phyloP scores from a whole-genome alignment of 1,284 basidiomycete genomes.

The Neolentinus lepideus region DNA sequence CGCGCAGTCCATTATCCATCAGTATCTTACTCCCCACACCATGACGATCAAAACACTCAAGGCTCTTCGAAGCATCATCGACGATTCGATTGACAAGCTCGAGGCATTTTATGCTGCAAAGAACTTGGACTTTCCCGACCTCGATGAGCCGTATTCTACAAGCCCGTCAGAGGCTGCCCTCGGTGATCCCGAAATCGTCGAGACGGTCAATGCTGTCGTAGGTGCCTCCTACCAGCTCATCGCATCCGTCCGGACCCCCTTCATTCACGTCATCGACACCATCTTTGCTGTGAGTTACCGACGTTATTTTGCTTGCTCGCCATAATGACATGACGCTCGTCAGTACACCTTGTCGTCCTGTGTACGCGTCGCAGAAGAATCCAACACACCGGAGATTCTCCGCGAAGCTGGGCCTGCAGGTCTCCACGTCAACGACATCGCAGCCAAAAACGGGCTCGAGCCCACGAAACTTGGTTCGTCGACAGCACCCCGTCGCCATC shows the following conservation, averaged over 20 bases:
- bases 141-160: constrained; percentile 29
- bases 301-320: neutral
- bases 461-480: constrained; percentile 15
- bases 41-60: constrained; percentile 1
- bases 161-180: constrained; percentile 46
- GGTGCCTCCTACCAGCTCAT: constrained; percentile 1
- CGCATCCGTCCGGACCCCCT: neutral
- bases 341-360: neutral
- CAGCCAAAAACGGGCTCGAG: constrained; percentile 11
- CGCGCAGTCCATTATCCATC: neutral
- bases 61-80: constrained; percentile 3
- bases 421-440: constrained; percentile 19
- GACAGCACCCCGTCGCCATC: no score
- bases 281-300: neutral
- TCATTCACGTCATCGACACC: neutral
- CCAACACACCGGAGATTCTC: constrained; percentile 36
- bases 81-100: neutral
- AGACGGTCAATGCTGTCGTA: neutral
- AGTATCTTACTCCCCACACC: neutral
- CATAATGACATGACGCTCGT: neutral
- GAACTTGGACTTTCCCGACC: neutral
- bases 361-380: constrained; percentile 33
- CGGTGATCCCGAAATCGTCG: constrained; percentile 23
- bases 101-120: neutral
- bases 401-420: constrained; percentile 24